Base-by-base conservation (phyloP, 495 filamentous ascomycete genomes). In the Lepidopterella palustris region DNA sequence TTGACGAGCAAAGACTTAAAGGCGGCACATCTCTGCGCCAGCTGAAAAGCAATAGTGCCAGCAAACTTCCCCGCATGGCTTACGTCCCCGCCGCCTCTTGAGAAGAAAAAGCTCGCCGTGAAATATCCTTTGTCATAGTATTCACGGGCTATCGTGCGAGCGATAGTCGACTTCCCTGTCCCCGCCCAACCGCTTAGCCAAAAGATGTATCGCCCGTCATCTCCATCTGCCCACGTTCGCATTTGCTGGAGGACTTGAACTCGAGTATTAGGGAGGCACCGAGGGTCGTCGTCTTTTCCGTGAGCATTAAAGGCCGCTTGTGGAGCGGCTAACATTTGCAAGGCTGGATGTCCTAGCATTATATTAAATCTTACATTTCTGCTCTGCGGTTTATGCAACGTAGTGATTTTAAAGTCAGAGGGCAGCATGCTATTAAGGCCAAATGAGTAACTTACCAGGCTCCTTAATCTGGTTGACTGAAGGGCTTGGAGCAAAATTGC, bases 151-250 rank as follows among this genome's bases (percentile, higher is more conserved):
- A 35, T 13, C 31, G 31, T 35, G 31, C 13, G 13, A 13, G 31
- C 31, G 13, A 35, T 35, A 35, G 31, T 35, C 5, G 31, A 35
- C 31, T 35, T 35, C 13, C 31, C 13, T 6, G 31, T 35, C 6
- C 31, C 62, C 1, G 62, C 62, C 45, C 57, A 53, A 20, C 68
- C 73, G 28, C 59, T 62, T n/a, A 77, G 64, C 73, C 72, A 76
- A 57, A 73, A 74, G 58, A 74, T 69, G 49, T 20, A 23, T 27
- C 42, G 55, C n/a, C 29, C 39, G 23, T 55, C 28, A 40, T n/a
- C 5, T 1, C 32, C 50, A 18, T 66, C 55, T 0, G 51, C 64
- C 69, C 69, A 71, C n/a, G 39, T 13, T 10, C 32, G n/a, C 47
- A 70, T 70, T 15, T 67, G 32, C 5, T 60, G 25, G 24, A 71